Percentiles rank a stretch among this genome's conserved stretches.
Evolutionary conservation across 2,329 filamentous ascomycete genomes (phyloP).

Genomic region (Polychaeton citri): DNA sequence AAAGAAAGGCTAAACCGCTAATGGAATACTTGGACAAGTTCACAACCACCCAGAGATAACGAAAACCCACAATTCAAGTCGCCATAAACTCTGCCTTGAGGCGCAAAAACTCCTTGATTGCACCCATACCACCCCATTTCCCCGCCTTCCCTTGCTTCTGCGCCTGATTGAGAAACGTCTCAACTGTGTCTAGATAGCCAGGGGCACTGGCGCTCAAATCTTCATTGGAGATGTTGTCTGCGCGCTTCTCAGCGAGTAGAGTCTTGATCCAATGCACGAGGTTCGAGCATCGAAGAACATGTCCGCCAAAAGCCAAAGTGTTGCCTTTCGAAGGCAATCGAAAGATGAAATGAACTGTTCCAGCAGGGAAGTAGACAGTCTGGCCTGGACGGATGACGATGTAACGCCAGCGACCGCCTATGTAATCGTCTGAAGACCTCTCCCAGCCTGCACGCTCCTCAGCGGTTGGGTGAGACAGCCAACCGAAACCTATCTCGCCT

Average conservation of each 20-base stretch:
- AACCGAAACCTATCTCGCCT: slow-evolving; percentile 19
- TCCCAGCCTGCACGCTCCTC: slow-evolving; percentile 15
- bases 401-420: slow-evolving; percentile 17
- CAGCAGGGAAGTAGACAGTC: slow-evolving; percentile 20
- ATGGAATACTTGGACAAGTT: no score
- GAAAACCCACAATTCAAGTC: no score
- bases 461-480: slow-evolving; percentile 14
- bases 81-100: slow-evolving; percentile 13
- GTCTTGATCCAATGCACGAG: slow-evolving; percentile 31
- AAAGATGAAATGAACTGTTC: slow-evolving; percentile 22
- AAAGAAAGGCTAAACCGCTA: no score
- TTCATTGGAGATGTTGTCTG: slow-evolving; percentile 31
- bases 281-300: slow-evolving; percentile 19
- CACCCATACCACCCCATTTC: slow-evolving; percentile 16
- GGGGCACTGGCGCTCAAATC: slow-evolving; percentile 27
- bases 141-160: slow-evolving; percentile 9
- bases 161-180: slow-evolving; percentile 17
- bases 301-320: slow-evolving; percentile 21
- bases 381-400: slow-evolving; percentile 16
- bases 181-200: slow-evolving; percentile 17
- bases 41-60: no score
- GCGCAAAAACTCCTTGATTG: slow-evolving; percentile 15
- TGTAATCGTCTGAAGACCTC: slow-evolving; percentile 4
- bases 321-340: slow-evolving; percentile 15
- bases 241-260: slow-evolving; percentile 29